A percentile compares a stretch with the other conserved stretches of the same genome.
Conservation (phyloP, 73 alveolate genomes). For the Urostyla sp. region DNA sequence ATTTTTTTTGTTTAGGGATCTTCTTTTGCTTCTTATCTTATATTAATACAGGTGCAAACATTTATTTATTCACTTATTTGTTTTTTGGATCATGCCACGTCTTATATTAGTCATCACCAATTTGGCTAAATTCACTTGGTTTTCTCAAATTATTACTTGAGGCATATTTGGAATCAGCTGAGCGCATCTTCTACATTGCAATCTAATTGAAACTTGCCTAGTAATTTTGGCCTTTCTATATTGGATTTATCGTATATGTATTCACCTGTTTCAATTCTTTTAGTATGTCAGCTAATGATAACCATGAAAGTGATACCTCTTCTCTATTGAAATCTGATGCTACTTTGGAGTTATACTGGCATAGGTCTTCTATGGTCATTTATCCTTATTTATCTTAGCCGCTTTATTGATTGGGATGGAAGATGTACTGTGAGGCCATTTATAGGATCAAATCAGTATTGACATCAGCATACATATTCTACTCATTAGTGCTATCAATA, state of each 20-base stretch:
- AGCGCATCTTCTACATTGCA: too few species aligned
- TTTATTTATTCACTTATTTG: not conserved
- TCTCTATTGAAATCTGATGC: not conserved
- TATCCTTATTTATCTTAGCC: too few species aligned
- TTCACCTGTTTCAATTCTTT: constrained; percentile 6
- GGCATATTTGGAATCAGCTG: too few species aligned
- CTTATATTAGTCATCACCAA: not conserved
- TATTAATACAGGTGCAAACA: constrained; percentile 19
- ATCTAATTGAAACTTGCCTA: too few species aligned
- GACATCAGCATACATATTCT: too few species aligned
- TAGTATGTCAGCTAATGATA: not conserved
- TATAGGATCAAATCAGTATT: not conserved
- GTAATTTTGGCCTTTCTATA: not conserved
- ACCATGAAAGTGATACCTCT: constrained; percentile 30
- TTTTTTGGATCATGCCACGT: not conserved
- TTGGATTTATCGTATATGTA: not conserved
- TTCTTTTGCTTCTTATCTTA: constrained; percentile 58
- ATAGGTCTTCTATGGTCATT: constrained; percentile 12
- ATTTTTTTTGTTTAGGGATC: constrained; percentile 20
- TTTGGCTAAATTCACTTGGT: not conserved
- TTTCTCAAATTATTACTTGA: not conserved
- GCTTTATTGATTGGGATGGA: too few species aligned
- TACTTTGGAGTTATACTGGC: constrained; percentile 30
- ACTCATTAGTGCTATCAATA: too few species aligned
- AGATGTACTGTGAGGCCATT: too few species aligned